Evolutionary conservation across 225 moss, liverwort and hornwort genomes (phyloP).

Genomic region (Bryoerythrophyllum caledonicum): DNA sequence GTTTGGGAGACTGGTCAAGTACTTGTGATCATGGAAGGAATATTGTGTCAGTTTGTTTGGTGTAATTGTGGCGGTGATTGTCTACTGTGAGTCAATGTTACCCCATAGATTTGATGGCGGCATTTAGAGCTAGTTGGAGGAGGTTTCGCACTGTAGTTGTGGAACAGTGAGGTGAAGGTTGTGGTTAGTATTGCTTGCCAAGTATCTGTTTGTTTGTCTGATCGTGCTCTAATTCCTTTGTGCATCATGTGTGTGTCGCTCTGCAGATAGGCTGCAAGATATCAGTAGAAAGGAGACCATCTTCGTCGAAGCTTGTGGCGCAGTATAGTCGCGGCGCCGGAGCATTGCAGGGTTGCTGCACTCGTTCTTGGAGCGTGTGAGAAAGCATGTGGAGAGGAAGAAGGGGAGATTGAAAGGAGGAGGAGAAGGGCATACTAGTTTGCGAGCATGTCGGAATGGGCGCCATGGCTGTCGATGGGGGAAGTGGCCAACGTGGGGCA

Average conservation of each 20-base stretch:
- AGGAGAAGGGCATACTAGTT: not conserved
- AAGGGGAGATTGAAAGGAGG: not conserved
- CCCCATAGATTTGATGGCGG: not conserved
- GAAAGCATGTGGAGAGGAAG: slow-evolving; percentile 3
- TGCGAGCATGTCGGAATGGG: slow-evolving; percentile 30
- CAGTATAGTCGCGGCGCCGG: not conserved
- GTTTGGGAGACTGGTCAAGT: not conserved
- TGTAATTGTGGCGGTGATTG: not conserved
- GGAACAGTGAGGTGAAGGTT: not conserved
- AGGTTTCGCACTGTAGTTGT: not conserved
- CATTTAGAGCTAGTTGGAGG: not conserved
- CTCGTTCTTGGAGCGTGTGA: not conserved
- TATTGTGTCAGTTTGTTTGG: not conserved
- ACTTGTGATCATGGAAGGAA: not conserved
- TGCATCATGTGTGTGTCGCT: slow-evolving; percentile 4
- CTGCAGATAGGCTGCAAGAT: not conserved
- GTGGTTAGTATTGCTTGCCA: not conserved
- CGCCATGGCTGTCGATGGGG: slow-evolving; percentile 69
- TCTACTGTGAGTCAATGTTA: not conserved
- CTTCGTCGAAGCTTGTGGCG: slow-evolving; percentile 12
- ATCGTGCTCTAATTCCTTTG: slow-evolving; percentile 14
- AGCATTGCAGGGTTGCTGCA: not conserved
- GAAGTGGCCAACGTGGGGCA: slow-evolving; percentile 65
- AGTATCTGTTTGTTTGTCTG: not conserved
- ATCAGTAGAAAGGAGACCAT: not conserved